A percentile compares a stretch with the other conserved stretches of the same genome.
Conservation (phyloP, 169 alveolate species). For the Amoebophrya sp. region DNA sequence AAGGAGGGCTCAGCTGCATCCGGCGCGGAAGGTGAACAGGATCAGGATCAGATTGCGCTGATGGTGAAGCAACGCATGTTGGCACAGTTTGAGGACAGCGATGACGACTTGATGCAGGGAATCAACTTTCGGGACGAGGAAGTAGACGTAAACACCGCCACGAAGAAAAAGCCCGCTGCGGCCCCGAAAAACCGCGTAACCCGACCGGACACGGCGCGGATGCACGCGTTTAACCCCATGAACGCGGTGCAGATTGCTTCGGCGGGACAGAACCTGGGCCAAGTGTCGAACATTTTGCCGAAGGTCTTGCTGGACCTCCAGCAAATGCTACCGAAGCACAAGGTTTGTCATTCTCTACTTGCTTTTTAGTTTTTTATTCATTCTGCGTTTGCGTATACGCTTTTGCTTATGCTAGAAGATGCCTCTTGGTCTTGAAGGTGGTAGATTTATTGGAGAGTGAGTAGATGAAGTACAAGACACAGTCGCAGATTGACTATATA, state of each 20-base stretch:
- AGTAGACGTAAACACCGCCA: too few relatives aligned
- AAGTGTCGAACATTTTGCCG: background rate
- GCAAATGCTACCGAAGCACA: background rate
- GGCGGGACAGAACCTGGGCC: background rate
- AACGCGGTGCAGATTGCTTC: background rate
- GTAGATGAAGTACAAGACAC: too few relatives aligned
- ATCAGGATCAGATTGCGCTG: background rate
- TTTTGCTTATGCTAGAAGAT: too few relatives aligned
- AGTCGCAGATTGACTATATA: too few relatives aligned
- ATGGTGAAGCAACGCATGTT: background rate
- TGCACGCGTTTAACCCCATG: background rate
- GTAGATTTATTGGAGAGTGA: too few relatives aligned
- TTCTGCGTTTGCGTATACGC: too few relatives aligned
- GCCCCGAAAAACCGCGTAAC: background rate
- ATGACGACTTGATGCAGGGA: background rate
- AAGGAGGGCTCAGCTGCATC: too few relatives aligned
- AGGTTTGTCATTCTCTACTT: too few relatives aligned
- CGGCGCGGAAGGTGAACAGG: too few relatives aligned
- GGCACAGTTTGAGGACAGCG: background rate
- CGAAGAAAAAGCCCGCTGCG: background rate
- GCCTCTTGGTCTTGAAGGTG: too few relatives aligned
- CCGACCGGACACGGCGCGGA: background rate
- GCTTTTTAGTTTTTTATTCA: too few relatives aligned
- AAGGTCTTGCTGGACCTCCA: background rate
- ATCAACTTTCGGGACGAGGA: too few relatives aligned